These are phyloP conservation scores for Hymenoscyphus repandus DNA, from an alignment of 2,329 filamentous ascomycete species.

Conservation along the genomic window DNA sequence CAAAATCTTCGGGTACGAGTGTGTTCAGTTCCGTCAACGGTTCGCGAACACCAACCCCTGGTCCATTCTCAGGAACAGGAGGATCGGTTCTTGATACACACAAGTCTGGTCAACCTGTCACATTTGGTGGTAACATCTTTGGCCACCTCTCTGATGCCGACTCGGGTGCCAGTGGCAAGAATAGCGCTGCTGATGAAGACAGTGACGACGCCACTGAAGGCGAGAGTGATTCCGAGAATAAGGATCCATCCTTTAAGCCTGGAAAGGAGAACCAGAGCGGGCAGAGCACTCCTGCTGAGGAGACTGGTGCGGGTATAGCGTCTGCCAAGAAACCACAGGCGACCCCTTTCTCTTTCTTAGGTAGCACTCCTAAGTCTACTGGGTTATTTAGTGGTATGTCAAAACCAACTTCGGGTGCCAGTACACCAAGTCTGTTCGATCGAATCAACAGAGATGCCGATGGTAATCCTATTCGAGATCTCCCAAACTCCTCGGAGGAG, in stretches of 20 bases:
- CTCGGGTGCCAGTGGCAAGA: conserved; percentile 40
- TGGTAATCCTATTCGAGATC: conserved; percentile 42
- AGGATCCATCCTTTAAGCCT: conserved; percentile 24
- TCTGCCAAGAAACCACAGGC: conserved; percentile 22
- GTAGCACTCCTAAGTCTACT: conserved; percentile 18
- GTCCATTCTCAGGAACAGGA: conserved; percentile 19
- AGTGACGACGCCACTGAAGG: conserved; percentile 40
- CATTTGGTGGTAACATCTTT: conserved; percentile 48
- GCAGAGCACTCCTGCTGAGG: conserved; percentile 19
- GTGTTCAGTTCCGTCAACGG: conserved; percentile 21
- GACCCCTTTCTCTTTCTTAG: conserved; percentile 5
- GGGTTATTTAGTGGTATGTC: conserved; percentile 32
- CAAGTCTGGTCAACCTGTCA: conserved; percentile 16
- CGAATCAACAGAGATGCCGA: conserved; percentile 46
- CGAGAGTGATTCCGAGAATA: conserved; percentile 34
- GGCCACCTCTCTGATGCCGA: conserved; percentile 50
- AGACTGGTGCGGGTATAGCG: conserved; percentile 25
- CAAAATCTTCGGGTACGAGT: conserved; percentile 30
- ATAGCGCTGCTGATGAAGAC: conserved; percentile 39
- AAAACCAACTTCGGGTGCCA: conserved; percentile 26
- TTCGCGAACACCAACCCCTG: conserved; percentile 26
- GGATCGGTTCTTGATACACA: conserved; percentile 26
- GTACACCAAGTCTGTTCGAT: conserved; percentile 49
- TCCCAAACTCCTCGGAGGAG: conserved; percentile 24
- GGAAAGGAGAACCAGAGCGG: conserved; percentile 15